Base-by-base conservation (phyloP, 2,329 filamentous ascomycete genomes). In the Hymenoscyphus albidus region DNA sequence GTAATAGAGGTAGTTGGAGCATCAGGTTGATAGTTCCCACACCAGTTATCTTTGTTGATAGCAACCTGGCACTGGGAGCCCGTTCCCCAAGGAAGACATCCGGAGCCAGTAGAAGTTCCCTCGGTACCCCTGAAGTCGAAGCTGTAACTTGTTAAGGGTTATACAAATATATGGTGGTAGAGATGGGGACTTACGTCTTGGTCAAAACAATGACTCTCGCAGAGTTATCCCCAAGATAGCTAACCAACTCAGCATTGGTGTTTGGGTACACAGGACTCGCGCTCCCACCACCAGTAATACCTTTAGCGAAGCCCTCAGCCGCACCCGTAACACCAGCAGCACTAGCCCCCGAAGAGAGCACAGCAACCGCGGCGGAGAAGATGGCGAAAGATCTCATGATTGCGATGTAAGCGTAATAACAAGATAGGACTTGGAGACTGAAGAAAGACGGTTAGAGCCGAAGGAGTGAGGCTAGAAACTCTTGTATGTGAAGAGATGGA, bases 251-350 rank as follows among this genome's bases (percentile, higher is more conserved):
- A 31, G 76, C 79, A 54, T 75, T 85, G 59, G 78, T 82, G 18
- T 74, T 77, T 13, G 85, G 85, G 69, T 84, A 83, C 18, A 83
- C 83, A 35, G 83, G 74, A 9, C 78, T 76, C 27, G 83, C 85
- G 65, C 70, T 78, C 62, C 85, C 85, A 71, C 86, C 86, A 44
- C 86, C 86, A 18, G 86, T 88, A 35, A 85, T 82, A 59, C 84
- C 83, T 65, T 77, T 74, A 16, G 80, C 81, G 65, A 83, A 83
- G 64, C 81, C 81, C 67, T 80, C 77, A n/a, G 80, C 59, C 27
- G 65, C 65, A 10, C 65, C 63, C 58, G 60, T 58, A 48, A 61
- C 67, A 35, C 51, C n/a, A 31, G 31, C 58, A 38, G 65, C 61
- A 51, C 22, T 22, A 27, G 35, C 39, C 3, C 14, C 48, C 7